phyloP scores from a whole-genome alignment of 306 rosid species.

The Leucaena leucocephala region DNA sequence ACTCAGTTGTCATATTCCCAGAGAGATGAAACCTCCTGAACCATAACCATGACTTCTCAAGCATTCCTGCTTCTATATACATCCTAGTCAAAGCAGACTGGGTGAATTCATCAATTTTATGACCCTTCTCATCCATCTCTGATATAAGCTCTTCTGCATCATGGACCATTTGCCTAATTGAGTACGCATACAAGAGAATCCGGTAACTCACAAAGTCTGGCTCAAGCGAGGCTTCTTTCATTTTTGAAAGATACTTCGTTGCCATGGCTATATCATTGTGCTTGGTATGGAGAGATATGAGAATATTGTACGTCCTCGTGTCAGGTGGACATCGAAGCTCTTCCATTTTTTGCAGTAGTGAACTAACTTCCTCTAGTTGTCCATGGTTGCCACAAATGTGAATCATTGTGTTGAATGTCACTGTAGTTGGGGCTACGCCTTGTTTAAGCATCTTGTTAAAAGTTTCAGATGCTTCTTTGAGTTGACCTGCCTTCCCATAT shows the following conservation, averaged over 20 bases:
- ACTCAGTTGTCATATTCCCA: constrained; percentile 77
- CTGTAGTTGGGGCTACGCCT: constrained; percentile 77
- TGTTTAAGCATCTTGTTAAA: constrained; percentile 75
- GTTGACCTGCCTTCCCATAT: constrained; percentile 84
- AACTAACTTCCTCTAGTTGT: constrained; percentile 65
- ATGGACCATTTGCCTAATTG: constrained; percentile 72
- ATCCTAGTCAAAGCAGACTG: constrained; percentile 89
- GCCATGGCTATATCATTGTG: constrained; percentile 69
- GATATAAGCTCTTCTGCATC: constrained; percentile 71
- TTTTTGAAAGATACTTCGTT: constrained; percentile 58
- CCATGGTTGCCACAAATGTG: constrained; percentile 92
- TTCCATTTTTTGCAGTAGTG: constrained; percentile 80
- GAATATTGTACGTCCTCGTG: constrained; percentile 87
- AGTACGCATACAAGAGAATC: constrained; percentile 87
- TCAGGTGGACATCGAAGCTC: constrained; percentile 71
- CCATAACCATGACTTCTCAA: constrained; percentile 79
- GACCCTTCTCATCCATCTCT: constrained; percentile 71
- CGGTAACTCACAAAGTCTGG: constrained; percentile 86
- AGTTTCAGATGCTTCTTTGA: constrained; percentile 77
- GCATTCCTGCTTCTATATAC: constrained; percentile 77
- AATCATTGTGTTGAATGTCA: constrained; percentile 94
- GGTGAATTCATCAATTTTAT: constrained; percentile 83
- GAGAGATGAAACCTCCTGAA: constrained; percentile 68
- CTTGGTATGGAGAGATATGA: constrained; percentile 69
- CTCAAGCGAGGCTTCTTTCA: constrained; percentile 62